Base-by-base conservation (phyloP, 176 grass and related monocot species). In the Carex scoparia region DNA sequence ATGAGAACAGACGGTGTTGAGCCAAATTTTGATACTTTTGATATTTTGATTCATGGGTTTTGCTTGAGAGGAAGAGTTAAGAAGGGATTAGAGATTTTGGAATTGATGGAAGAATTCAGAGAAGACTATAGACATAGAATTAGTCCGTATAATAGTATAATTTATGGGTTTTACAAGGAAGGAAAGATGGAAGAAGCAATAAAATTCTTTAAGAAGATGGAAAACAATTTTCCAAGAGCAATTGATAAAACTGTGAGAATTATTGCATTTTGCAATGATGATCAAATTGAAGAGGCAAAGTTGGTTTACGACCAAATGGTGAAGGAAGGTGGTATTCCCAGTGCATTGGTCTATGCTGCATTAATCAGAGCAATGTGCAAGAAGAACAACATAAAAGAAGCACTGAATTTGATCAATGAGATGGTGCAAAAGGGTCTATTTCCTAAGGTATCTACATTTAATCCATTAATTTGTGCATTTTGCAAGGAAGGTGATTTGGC, bases 11-110 rank as follows among this genome's bases (percentile, higher is more conserved):
- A 88, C 33, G 86, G 86, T 13, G 35, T 88, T 18, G 65, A 77
- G 10, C 86, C 86, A 38, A 88, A 84, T 79, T 88, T 88, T 42
- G 70, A 88, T 76, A 88, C 86, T 79, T 88, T 84, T 48, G 81
- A 88, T 88, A 30, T 68, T 65, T 79, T 88, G 69, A 84, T 88
- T 84, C 70, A 70, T 28, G 86, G 86, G 27, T 79, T 79, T 61
- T 88, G 86, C 49, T 84, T 48, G 15, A 49, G 44, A 18, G 70
- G 86, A 15, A 84, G 68, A 64, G 70, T 88, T 55, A 31, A 37
- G 7, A 60, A 84, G 62, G 86, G 81, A 16, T 79, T 88, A 65
- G 55, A 88, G 59, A 31, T 88, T 37, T 59, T 88, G 61, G 69
- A 42, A 44, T 59, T 79, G 44, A 88, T 88, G 86, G 81, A 84